Percentiles rank a stretch among this genome's conserved stretches.
These are phyloP conservation scores for Didymella pinodella DNA, from an alignment of 2,329 filamentous ascomycete species.

Conservation along the genomic window DNA sequence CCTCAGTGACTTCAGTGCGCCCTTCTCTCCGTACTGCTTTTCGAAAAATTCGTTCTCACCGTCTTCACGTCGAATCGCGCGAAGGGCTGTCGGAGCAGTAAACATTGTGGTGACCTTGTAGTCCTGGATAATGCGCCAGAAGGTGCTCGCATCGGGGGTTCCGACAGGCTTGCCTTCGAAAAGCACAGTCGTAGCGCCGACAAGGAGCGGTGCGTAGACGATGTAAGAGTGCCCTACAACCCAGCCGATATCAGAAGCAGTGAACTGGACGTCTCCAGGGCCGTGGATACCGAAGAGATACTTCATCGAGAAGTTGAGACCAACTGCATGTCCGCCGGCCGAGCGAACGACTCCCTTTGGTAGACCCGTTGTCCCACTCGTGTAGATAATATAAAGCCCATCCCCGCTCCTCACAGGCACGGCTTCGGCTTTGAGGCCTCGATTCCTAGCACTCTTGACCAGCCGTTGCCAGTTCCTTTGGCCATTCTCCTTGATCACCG, in stretches of 20 bases:
- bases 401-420: conserved; percentile 82
- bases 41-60: conserved; percentile 73
- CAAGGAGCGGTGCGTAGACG: conserved; percentile 84
- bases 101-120: conserved; percentile 81
- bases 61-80: conserved; percentile 87
- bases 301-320: conserved; percentile 79
- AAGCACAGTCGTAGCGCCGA: conserved; percentile 83
- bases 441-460: conserved; percentile 72
- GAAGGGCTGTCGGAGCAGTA: conserved; percentile 85
- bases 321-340: conserved; percentile 86
- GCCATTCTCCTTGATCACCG: conserved; percentile 69
- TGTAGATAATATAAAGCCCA: conserved; percentile 89
- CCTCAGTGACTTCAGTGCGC: conserved; percentile 74
- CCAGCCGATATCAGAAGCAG: conserved; percentile 90
- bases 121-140: conserved; percentile 86
- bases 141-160: conserved; percentile 84
- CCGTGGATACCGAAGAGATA: conserved; percentile 85
- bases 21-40: conserved; percentile 66
- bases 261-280: conserved; percentile 82
- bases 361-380: conserved; percentile 79
- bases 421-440: conserved; percentile 73
- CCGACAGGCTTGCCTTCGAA: conserved; percentile 96
- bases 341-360: conserved; percentile 86
- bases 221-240: conserved; percentile 81
- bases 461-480: conserved; percentile 83